Evolutionary conservation across 306 rosid genomes (phyloP).

Genomic region (Lathyrus sativus): DNA sequence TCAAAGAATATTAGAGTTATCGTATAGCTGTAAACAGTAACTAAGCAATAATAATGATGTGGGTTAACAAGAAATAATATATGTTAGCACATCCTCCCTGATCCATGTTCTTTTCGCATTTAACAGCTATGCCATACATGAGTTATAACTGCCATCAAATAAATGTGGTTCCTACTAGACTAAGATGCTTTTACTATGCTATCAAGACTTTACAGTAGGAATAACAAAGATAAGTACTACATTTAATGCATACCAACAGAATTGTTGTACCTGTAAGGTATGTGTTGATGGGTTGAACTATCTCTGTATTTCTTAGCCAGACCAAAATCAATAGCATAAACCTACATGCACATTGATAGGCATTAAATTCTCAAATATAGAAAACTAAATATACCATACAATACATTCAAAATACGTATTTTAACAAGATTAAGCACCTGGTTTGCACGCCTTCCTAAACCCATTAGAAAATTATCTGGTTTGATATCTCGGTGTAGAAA

Average conservation of each 20-base stretch:
- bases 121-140: neutral
- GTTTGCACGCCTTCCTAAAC: conserved; percentile 96
- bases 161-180: conserved; percentile 6
- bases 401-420: neutral
- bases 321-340: conserved; percentile 88
- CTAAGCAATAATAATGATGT: neutral
- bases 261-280: conserved; percentile 84
- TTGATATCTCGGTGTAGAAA: conserved; percentile 96
- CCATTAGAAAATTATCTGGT: conserved; percentile 98
- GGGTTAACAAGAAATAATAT: neutral
- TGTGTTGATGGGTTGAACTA: conserved; percentile 88
- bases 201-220: conserved; percentile 26
- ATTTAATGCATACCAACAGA: conserved; percentile 22
- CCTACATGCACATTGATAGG: conserved; percentile 44
- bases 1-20: neutral
- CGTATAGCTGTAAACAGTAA: too few relatives aligned
- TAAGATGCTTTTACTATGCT: neutral
- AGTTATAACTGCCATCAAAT: conserved; percentile 14
- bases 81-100: neutral
- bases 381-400: neutral
- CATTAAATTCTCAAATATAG: conserved; percentile 27
- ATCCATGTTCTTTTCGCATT: conserved; percentile 2
- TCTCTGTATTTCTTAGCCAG: conserved; percentile 96
- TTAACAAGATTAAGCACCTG: conserved; percentile 57
- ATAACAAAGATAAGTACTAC: conserved; percentile 5